A percentile compares a stretch with the other conserved stretches of the same genome.
These are phyloP conservation scores for Yamagishiella unicocca DNA, from an alignment of 139 green algal genomes.

Conservation along the genomic window DNA sequence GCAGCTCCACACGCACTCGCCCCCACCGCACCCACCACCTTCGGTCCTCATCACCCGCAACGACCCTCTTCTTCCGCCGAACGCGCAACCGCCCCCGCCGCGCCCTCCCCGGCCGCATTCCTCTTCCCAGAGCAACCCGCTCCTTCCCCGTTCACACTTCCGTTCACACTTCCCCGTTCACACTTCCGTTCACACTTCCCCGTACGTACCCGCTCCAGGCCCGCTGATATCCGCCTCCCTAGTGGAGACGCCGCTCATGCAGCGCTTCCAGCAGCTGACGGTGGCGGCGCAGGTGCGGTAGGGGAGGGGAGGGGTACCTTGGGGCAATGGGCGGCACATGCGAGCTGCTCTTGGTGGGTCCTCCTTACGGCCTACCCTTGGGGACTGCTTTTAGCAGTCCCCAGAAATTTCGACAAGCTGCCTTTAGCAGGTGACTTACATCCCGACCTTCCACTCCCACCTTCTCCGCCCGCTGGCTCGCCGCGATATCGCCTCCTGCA, in stretches of 20 bases:
- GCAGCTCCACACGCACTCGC: background rate
- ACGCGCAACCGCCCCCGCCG: too few relatives aligned
- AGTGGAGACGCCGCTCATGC: slow-evolving; percentile 76
- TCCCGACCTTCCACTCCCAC: too few relatives aligned
- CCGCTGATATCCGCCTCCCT: slow-evolving; percentile 67
- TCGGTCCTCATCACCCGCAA: background rate
- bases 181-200: background rate
- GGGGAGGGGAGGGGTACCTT: background rate
- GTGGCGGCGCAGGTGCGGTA: slow-evolving; percentile 63
- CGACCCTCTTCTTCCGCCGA: too few relatives aligned
- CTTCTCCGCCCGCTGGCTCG: too few relatives aligned
- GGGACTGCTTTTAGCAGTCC: too few relatives aligned
- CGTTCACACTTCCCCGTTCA: background rate
- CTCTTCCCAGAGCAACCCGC: background rate
- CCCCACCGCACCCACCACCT: background rate
- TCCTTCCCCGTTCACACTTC: background rate
- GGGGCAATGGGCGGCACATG: too few relatives aligned
- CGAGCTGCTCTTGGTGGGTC: too few relatives aligned
- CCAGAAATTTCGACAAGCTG: too few relatives aligned
- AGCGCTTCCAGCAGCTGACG: slow-evolving; percentile 69
- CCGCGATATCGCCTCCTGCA: too few relatives aligned
- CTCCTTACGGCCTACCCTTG: too few relatives aligned
- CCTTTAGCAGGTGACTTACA: too few relatives aligned
- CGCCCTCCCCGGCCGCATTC: too few relatives aligned
- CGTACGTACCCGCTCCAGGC: slow-evolving; percentile 41